A percentile compares a stretch with the other conserved stretches of the same genome.
Conservation (phyloP, 495 filamentous ascomycete species). For the Aspergillus steynii region DNA sequence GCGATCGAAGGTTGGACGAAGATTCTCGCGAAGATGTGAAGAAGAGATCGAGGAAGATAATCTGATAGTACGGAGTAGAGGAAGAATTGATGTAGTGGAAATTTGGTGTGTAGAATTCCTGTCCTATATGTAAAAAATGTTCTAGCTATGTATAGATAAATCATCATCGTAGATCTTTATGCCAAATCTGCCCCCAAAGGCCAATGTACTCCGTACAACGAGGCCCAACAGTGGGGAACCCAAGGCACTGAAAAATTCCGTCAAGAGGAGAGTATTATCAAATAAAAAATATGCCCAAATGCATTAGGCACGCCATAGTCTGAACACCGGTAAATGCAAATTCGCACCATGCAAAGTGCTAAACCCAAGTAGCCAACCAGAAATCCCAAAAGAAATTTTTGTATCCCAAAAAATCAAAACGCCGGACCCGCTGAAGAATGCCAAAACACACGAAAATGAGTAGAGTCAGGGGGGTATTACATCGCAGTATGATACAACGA, state of each 20-base stretch:
- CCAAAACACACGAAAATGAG: constrained; percentile 4
- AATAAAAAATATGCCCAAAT: constrained; percentile 13
- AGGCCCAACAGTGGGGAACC: constrained; percentile 5
- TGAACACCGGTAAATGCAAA: constrained; percentile 10
- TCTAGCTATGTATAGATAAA: constrained; percentile 8
- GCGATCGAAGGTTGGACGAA: neutral
- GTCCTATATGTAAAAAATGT: neutral
- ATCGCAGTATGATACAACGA: constrained; percentile 10
- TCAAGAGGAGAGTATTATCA: constrained; percentile 13
- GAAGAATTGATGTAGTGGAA: neutral
- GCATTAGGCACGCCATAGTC: constrained; percentile 9
- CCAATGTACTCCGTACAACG: neutral
- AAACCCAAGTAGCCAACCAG: constrained; percentile 4
- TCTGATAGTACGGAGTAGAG: neutral
- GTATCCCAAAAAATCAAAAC: constrained; percentile 8
- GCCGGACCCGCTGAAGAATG: constrained; percentile 16
- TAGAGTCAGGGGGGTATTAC: constrained; percentile 17
- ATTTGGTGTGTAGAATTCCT: constrained; percentile 1
- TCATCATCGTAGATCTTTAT: constrained; percentile 10
- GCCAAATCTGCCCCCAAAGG: neutral
- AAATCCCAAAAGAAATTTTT: constrained; percentile 9
- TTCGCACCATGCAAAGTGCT: constrained; percentile 7
- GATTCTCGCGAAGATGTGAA: neutral
- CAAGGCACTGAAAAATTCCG: neutral
- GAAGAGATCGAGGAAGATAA: neutral